phyloP scores from a whole-genome alignment of 805 yeast species.

The Debaryomyces castellii region DNA sequence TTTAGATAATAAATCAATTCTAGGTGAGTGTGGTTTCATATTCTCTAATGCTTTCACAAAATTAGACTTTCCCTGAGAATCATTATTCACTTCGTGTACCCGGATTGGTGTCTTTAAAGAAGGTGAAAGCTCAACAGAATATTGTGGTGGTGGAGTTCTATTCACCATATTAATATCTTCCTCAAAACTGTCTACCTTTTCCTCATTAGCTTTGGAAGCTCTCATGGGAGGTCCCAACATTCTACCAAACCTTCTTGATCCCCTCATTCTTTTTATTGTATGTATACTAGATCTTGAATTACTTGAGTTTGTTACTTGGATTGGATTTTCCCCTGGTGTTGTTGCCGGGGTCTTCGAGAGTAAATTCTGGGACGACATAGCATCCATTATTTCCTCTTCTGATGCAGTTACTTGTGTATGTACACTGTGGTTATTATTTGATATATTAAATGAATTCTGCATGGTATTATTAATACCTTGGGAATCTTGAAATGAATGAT shows the following conservation, averaged over 20 bases:
- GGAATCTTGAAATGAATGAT: slow-evolving; percentile 2
- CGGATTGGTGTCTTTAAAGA: slow-evolving; percentile 1
- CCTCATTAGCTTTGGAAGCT: slow-evolving; percentile 24
- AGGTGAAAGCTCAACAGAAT: slow-evolving; percentile 1
- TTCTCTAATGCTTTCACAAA: slow-evolving; percentile 16
- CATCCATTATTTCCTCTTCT: slow-evolving; percentile 10
- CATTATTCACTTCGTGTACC: not conserved
- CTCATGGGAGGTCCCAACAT: slow-evolving; percentile 53
- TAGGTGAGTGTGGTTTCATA: slow-evolving; percentile 9
- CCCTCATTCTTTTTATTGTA: slow-evolving; percentile 28
- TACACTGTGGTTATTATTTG: slow-evolving; percentile 8
- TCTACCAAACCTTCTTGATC: slow-evolving; percentile 37
- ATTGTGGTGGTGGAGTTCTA: slow-evolving; percentile 7
- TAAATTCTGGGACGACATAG: slow-evolving; percentile 11
- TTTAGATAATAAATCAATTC: slow-evolving; percentile 10
- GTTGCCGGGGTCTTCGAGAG: slow-evolving; percentile 14
- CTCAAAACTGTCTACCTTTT: not conserved
- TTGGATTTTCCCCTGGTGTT: slow-evolving; percentile 9
- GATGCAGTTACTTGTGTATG: slow-evolving; percentile 12
- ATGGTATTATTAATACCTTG: slow-evolving; percentile 5
- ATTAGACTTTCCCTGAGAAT: slow-evolving; percentile 10
- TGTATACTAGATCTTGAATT: slow-evolving; percentile 8
- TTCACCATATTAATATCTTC: not conserved
- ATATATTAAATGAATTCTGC: slow-evolving; percentile 12
- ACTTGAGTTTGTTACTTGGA: slow-evolving; percentile 3